Evolutionary conservation across 768 basidiomycete genomes (phyloP), one percentile per base, ranked within the genome.

Genomic region (Filobasidium floriforme): DNA sequence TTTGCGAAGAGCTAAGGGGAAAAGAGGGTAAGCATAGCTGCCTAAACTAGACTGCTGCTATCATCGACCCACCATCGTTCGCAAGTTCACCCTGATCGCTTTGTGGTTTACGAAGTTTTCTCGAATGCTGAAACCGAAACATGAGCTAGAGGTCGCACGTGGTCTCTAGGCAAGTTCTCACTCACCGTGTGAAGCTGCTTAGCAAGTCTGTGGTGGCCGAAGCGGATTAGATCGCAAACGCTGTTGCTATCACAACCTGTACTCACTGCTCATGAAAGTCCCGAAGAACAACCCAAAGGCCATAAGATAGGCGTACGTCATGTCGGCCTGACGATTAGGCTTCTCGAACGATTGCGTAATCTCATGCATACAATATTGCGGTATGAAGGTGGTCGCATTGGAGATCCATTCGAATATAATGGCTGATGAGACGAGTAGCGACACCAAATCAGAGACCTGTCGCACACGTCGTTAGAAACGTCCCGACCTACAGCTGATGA

Each of bases 241-340:
- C 44, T 7, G 1, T 9, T n/a, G 26, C 60, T 22, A 18, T 1
- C 55, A 22, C 41, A 68, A 66, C 3, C 24, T 41, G 4, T 55
- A 44, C 55, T 55, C 26, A 26, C 54, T 55, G 49, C 73, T 73
- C n/a, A 68, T 61, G 1, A 68, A 60, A 46, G 71, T 73, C 14
- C 74, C 74, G 15, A 70, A 44, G 37, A 73, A 68, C 54, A 76
- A 60, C 22, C 66, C 70, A 61, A 69, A 69, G 52, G 73, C 75
- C 70, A 76, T 73, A 22, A 76, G 66, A 61, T 73, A 68, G 0
- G 72, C 69, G 60, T 76, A 75, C 18, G 69, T 57, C 51, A 70
- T 73, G 51, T 73, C 72, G 15, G 32, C 10, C 26, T 32, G 37
- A 3, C 32, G 44, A 40, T 26, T 26, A 0, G 69, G 70, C 18